Evolutionary conservation across 1,139 yeast species (phyloP).

Genomic region (Zygoascus meyerae): DNA sequence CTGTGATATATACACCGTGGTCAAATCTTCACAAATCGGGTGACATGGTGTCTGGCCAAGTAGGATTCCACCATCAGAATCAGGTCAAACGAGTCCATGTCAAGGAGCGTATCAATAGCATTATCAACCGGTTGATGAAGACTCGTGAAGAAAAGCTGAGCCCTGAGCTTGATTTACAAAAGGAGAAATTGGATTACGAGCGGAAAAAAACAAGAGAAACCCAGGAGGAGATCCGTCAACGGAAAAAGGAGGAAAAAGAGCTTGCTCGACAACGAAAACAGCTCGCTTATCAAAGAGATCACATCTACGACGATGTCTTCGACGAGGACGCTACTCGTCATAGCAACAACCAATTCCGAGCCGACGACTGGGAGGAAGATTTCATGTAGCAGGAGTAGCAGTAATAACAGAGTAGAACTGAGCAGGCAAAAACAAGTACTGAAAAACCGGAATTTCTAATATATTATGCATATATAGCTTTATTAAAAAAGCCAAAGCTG

Average conservation of each 20-base stretch:
- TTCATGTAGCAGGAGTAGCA: constrained; percentile 43
- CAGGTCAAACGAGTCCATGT: constrained; percentile 53
- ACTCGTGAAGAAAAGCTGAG: constrained; percentile 57
- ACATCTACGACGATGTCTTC: constrained; percentile 55
- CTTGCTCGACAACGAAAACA: constrained; percentile 29
- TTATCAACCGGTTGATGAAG: constrained; percentile 60
- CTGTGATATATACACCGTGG: constrained; percentile 74
- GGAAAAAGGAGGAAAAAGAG: constrained; percentile 26
- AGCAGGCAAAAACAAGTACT: too few species aligned
- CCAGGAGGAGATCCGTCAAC: constrained; percentile 33
- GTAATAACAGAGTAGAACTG: too few species aligned
- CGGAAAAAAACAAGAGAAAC: constrained; percentile 29
- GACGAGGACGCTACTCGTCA: constrained; percentile 44
- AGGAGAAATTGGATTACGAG: constrained; percentile 37
- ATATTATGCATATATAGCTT: constrained; percentile 6
- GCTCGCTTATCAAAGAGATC: constrained; percentile 34
- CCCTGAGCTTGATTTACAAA: constrained; percentile 34
- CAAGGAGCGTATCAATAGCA: constrained; percentile 53
- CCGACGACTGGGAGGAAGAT: constrained; percentile 63
- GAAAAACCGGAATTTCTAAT: not conserved
- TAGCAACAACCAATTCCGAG: constrained; percentile 48
- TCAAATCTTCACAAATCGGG: constrained; percentile 64
- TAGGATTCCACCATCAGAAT: constrained; percentile 57
- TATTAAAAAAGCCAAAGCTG: too few species aligned
- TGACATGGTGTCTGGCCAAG: constrained; percentile 81